phyloP scores from a whole-genome alignment of 495 filamentous ascomycete species.

The Penicillium atrosanguineum region DNA sequence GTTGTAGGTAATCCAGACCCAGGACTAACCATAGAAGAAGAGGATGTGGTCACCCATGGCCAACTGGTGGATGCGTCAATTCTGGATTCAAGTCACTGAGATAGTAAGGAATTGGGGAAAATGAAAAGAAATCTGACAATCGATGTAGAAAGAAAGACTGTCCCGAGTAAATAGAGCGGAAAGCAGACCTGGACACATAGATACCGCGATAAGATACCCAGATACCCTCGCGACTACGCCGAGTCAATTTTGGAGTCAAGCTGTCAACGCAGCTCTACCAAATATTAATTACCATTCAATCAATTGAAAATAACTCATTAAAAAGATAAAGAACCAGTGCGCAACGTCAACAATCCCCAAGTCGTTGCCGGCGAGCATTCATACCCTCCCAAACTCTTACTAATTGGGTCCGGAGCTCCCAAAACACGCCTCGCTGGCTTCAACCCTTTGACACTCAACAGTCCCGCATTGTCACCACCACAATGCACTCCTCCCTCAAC shows the following conservation, averaged over 20 bases:
- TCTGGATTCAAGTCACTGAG: not conserved
- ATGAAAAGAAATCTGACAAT: not conserved
- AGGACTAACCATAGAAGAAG: constrained; percentile 55
- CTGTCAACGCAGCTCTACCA: not conserved
- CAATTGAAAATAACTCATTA: not conserved
- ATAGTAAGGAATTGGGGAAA: not conserved
- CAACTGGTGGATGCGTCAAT: not conserved
- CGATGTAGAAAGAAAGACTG: not conserved
- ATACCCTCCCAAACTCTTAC: not conserved
- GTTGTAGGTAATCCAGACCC: constrained; percentile 10
- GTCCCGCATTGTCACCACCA: constrained; percentile 16
- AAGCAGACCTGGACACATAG: not conserved
- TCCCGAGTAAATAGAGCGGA: not conserved
- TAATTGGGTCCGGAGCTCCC: constrained; percentile 1
- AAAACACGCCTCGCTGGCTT: constrained; percentile 40
- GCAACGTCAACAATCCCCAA: not conserved
- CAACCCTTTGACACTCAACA: constrained; percentile 15
- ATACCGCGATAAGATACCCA: not conserved
- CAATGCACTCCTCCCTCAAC: constrained; percentile 83
- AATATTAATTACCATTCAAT: not conserved
- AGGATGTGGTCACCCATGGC: constrained; percentile 46
- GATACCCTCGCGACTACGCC: no score
- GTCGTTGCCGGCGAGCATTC: not conserved
- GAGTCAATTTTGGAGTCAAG: not conserved
- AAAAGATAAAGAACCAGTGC: not conserved